Evolutionary conservation across 2,329 filamentous ascomycete genomes (phyloP).

Genomic region (Paraphoma sp.): DNA sequence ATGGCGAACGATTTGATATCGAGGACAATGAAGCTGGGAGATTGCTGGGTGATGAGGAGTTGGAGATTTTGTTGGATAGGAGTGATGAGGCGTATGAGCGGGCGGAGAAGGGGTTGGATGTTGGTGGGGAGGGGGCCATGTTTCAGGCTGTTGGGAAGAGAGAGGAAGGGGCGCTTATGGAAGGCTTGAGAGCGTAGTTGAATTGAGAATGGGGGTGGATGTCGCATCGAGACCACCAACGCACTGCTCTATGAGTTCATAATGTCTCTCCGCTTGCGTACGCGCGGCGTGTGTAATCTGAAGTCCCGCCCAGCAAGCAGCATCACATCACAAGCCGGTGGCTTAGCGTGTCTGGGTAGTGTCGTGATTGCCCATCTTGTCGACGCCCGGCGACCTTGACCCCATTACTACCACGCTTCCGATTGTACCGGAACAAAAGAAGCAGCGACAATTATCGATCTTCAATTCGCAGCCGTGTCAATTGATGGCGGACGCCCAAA

Average conservation of each 20-base stretch:
- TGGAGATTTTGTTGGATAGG: slow-evolving; percentile 80
- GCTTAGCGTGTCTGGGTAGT: neutral
- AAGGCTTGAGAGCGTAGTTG: slow-evolving; percentile 52
- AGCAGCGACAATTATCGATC: too few relatives aligned
- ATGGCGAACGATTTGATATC: slow-evolving; percentile 70
- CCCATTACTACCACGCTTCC: too few relatives aligned
- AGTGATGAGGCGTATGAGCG: slow-evolving; percentile 70
- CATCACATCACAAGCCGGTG: too few relatives aligned
- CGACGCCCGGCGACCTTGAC: neutral
- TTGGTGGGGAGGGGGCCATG: slow-evolving; percentile 63
- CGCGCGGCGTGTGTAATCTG: too few relatives aligned
- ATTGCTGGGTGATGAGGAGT: slow-evolving; percentile 76
- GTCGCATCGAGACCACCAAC: too few relatives aligned
- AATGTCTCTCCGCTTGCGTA: too few relatives aligned
- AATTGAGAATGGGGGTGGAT: neutral
- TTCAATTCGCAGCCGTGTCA: too few relatives aligned
- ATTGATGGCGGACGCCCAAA: too few relatives aligned
- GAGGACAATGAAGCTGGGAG: slow-evolving; percentile 63
- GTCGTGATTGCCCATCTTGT: neutral
- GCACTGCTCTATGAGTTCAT: too few relatives aligned
- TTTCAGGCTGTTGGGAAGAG: slow-evolving; percentile 86
- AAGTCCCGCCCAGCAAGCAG: too few relatives aligned
- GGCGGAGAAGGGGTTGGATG: slow-evolving; percentile 80
- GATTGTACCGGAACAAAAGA: too few relatives aligned
- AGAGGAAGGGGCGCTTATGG: slow-evolving; percentile 58